Base-by-base conservation (phyloP, 2,329 filamentous ascomycete genomes). In the Neopestalotiopsis sp. region DNA sequence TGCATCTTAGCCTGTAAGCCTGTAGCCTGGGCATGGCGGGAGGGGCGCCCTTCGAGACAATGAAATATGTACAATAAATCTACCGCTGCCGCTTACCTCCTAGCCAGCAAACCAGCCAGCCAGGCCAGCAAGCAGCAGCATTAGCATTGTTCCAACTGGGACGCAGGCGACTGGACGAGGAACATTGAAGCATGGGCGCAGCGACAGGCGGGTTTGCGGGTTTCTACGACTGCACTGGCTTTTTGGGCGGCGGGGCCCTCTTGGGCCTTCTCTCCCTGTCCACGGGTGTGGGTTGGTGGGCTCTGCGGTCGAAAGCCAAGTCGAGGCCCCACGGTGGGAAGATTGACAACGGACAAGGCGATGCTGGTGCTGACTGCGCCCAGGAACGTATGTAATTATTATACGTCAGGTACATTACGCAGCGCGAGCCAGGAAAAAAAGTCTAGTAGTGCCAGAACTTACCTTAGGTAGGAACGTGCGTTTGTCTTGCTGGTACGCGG, bases 321-420 rank as follows among this genome's bases (percentile, higher is more conserved):
- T 53, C 45, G 45, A 38, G 45, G 45, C 45, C 45, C 45, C 45
- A 53, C n/a, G 14, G 45, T 53, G 45, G 45, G 45, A 53, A 20
- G 45, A 53, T 53, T 17, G 45, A 20, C 45, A 53, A 20, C 45
- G 45, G 45, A 20, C 45, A 53, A 53, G 45, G 45, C 45, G 45
- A 53, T 53, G 45, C 45, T 53, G 45, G 20, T 53, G 45, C 45
- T 53, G 45, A 53, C 45, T 53, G 45, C 45, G 45, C 45, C 45
- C 45, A 53, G 45, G 45, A n/a, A 53, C 45, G 45, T 53, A 20
- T 53, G 20, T 53, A 53, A 53, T 53, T n/a, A 20, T 53, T 53
- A 20, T 53, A 53, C 45, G 45, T 53, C 45, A 53, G 45, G 45
- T 53, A 53, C 45, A 53, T 53, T 53, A 53, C 45, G 45, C 45